phyloP scores from a whole-genome alignment of 202 grass and related monocot genomes.

The Schoenoplectus triqueter region DNA sequence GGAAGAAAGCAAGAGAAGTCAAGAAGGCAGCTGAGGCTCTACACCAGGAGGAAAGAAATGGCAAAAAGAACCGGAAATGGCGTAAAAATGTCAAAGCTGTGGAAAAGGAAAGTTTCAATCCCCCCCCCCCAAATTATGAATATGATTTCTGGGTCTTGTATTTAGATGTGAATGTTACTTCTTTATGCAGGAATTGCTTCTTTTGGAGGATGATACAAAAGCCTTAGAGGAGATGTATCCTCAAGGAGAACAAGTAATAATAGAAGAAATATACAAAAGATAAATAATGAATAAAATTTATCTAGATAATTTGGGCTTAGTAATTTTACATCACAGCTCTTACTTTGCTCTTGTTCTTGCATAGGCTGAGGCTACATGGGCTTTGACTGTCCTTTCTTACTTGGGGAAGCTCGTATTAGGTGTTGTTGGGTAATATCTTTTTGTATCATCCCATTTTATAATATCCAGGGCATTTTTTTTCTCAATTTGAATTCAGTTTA shows the following conservation, averaged over 20 bases:
- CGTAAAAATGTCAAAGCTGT: slow-evolving; percentile 93
- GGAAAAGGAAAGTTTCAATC: slow-evolving; percentile 54
- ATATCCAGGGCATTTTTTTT: not conserved
- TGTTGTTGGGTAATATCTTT: slow-evolving; percentile 69
- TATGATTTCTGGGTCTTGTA: slow-evolving; percentile 12
- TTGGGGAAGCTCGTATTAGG: slow-evolving; percentile 82
- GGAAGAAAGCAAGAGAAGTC: slow-evolving; percentile 83
- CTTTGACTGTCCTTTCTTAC: slow-evolving; percentile 88
- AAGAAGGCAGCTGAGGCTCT: slow-evolving; percentile 88
- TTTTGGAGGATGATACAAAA: slow-evolving; percentile 92
- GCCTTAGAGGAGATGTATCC: slow-evolving; percentile 98
- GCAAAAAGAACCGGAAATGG: slow-evolving; percentile 83
- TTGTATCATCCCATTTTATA: slow-evolving; percentile 12
- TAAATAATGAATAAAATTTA: slow-evolving; percentile 25
- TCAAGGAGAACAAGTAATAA: slow-evolving; percentile 79
- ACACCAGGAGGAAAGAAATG: slow-evolving; percentile 88
- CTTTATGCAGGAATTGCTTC: slow-evolving; percentile 64
- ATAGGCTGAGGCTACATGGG: slow-evolving; percentile 94
- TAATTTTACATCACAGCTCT: slow-evolving; percentile 34
- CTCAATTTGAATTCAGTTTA: not conserved
- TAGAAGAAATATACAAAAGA: not conserved
- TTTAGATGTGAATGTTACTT: slow-evolving; percentile 31
- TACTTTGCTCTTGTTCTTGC: slow-evolving; percentile 47
- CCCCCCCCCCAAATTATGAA: slow-evolving; percentile 23
- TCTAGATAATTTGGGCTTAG: slow-evolving; percentile 10